Percentiles rank a stretch among this genome's conserved stretches.
Evolutionary conservation across 2,329 filamentous ascomycete species (phyloP).

Genomic region (Clonostachys sp.): DNA sequence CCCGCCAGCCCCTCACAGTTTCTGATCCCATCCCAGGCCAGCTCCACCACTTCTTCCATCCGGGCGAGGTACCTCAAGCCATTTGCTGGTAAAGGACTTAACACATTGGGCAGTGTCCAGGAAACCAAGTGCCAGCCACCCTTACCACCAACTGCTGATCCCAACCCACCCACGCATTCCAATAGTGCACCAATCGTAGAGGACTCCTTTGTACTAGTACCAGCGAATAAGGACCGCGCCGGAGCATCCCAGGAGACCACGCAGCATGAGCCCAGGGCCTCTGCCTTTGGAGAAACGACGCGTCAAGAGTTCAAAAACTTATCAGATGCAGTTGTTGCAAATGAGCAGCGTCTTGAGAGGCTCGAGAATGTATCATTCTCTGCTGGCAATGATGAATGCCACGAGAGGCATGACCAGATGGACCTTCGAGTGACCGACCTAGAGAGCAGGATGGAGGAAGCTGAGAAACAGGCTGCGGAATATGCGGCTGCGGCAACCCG

Average conservation of each 20-base stretch:
- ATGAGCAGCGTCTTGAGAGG: constrained; percentile 61
- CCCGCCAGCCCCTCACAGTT: constrained; percentile 39
- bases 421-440: constrained; percentile 67
- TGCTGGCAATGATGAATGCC: constrained; percentile 63
- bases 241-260: constrained; percentile 6
- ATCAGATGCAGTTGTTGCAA: constrained; percentile 48
- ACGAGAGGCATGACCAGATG: constrained; percentile 61
- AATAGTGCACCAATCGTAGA: constrained; percentile 3
- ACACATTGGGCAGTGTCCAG: constrained; percentile 39
- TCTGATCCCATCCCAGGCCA: constrained; percentile 44
- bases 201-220: constrained; percentile 16
- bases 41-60: constrained; percentile 46
- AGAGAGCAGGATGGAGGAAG: constrained; percentile 57
- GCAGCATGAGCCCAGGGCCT: constrained; percentile 16
- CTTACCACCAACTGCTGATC: too few relatives aligned
- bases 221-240: not conserved
- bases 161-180: not conserved
- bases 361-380: constrained; percentile 70
- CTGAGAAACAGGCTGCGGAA: constrained; percentile 49
- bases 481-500: constrained; percentile 33
- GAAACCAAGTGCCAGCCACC: too few relatives aligned
- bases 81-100: constrained; percentile 50
- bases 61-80: constrained; percentile 46
- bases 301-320: constrained; percentile 37
- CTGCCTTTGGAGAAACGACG: constrained; percentile 12